Conservation (phyloP, 768 basidiomycete genomes). For the Serendipita sp. region DNA sequence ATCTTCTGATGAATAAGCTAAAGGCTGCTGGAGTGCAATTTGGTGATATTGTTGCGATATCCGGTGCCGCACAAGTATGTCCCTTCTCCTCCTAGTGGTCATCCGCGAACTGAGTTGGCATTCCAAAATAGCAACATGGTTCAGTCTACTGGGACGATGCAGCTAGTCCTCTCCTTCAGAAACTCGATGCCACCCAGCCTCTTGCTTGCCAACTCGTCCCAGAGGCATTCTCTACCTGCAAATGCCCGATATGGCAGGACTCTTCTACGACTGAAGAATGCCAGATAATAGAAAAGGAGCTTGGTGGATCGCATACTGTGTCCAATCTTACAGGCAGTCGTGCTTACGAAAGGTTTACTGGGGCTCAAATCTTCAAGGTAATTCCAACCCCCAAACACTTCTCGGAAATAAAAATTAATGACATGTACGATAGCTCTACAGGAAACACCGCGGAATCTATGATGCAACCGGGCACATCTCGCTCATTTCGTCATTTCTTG, state of each 20-base stretch:
- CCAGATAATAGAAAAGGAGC: slow-evolving; percentile 40
- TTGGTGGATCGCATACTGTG: slow-evolving; percentile 55
- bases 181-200: slow-evolving; percentile 19
- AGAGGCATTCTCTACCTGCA: slow-evolving; percentile 47
- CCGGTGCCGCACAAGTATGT: slow-evolving; percentile 63
- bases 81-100: no score
- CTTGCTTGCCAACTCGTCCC: slow-evolving; percentile 21
- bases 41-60: slow-evolving; percentile 41
- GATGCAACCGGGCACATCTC: slow-evolving; percentile 49
- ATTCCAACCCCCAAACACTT: neutral
- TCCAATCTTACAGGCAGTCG: slow-evolving; percentile 66
- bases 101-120: neutral
- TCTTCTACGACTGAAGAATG: slow-evolving; percentile 71
- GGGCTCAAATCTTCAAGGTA: slow-evolving; percentile 66
- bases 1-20: slow-evolving; percentile 52
- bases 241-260: slow-evolving; percentile 82
- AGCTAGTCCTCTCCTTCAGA: slow-evolving; percentile 35
- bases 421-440: slow-evolving; percentile 32
- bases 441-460: slow-evolving; percentile 37
- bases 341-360: slow-evolving; percentile 81
- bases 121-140: slow-evolving; percentile 52
- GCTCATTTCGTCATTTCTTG: slow-evolving; percentile 67
- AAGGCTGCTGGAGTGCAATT: slow-evolving; percentile 43
- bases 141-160: slow-evolving; percentile 64
- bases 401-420: neutral